Evolutionary conservation across 1,284 basidiomycete species (phyloP).

Genomic region (Heterobasidion irregulare): DNA sequence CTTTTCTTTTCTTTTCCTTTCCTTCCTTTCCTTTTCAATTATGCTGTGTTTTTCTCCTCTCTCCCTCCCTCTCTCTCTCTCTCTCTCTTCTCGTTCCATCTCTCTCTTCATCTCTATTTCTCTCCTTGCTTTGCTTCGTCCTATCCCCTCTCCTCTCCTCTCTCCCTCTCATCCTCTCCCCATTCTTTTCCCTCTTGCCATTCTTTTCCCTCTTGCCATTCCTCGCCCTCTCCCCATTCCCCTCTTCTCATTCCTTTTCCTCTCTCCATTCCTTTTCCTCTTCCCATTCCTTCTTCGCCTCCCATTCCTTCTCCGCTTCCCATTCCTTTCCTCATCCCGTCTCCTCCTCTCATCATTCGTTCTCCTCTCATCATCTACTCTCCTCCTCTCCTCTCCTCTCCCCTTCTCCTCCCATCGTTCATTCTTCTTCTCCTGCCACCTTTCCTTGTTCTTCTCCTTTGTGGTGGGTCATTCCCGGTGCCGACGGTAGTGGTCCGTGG

Average conservation of each 20-base stretch:
- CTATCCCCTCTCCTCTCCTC: background rate
- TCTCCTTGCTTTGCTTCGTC: background rate
- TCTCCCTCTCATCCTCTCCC: too few species aligned
- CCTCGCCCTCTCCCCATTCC: background rate
- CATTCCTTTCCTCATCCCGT: background rate
- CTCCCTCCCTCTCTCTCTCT: background rate
- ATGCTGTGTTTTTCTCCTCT: background rate
- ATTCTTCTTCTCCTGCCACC: background rate
- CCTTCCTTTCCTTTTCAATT: background rate
- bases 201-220: background rate
- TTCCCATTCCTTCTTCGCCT: background rate
- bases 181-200: background rate
- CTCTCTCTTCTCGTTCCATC: background rate
- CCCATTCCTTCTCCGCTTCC: background rate
- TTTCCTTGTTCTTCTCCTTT: background rate
- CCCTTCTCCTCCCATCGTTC: background rate
- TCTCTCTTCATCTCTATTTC: background rate
- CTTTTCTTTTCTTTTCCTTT: too few species aligned
- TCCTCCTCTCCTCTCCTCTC: background rate
- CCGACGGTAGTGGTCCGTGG: background rate
- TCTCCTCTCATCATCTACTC: background rate
- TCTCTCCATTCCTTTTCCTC: background rate
- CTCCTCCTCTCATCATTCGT: background rate
- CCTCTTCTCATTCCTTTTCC: background rate
- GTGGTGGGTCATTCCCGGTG: background rate